These are phyloP conservation scores for Russula griseocarnosa DNA, from an alignment of 768 basidiomycete species.

Conservation along the genomic window DNA sequence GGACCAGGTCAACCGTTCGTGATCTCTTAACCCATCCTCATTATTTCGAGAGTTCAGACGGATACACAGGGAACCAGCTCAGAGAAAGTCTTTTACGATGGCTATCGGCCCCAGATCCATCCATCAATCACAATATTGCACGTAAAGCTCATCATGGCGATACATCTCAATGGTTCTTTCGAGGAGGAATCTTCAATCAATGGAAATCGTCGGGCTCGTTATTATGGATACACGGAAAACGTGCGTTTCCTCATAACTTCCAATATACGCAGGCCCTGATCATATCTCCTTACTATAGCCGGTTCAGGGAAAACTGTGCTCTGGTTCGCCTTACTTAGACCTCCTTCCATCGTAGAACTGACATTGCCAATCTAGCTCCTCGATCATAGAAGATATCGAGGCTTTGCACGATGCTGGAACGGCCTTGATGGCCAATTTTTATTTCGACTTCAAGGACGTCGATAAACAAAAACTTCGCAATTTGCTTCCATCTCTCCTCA, in stretches of 20 bases:
- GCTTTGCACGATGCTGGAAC: no score
- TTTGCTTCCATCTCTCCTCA: no score
- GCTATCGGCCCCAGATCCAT: neutral
- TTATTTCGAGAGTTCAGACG: neutral
- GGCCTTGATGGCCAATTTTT: no score
- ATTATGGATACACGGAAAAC: constrained; percentile 4
- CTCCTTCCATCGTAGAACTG: neutral
- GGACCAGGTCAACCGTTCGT: neutral
- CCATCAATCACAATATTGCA: neutral
- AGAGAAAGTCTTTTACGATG: neutral
- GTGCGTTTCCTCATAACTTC: neutral
- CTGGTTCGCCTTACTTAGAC: neutral
- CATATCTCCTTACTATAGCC: neutral
- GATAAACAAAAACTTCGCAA: no score
- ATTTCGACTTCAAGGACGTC: no score
- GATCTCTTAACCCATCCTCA: no score
- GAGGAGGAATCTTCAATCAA: neutral
- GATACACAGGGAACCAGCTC: neutral
- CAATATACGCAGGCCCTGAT: neutral
- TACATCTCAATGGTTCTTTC: constrained; percentile 3
- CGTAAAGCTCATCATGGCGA: neutral
- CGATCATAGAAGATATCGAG: no score
- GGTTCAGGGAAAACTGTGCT: constrained; percentile 12
- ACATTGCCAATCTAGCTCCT: no score
- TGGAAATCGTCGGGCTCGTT: neutral